Conservation (phyloP, 75 land plant genomes). For the Pinus albicaulis region DNA sequence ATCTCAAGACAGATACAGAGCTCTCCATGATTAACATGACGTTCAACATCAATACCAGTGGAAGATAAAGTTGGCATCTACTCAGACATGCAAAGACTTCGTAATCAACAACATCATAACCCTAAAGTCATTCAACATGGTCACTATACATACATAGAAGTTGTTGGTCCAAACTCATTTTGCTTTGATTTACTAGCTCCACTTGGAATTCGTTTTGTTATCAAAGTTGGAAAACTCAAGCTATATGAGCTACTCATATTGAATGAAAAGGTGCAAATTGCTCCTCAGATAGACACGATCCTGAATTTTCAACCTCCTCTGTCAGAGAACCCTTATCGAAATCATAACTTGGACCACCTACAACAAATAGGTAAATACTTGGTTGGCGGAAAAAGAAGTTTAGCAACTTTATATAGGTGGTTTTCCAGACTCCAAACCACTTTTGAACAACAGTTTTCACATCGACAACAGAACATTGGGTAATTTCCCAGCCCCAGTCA, state of each 20-base stretch:
- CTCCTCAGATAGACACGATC: not conserved
- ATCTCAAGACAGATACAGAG: too few relatives aligned
- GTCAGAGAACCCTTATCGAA: not conserved
- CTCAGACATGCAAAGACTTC: too few relatives aligned
- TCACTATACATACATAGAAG: too few relatives aligned
- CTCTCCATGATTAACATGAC: too few relatives aligned
- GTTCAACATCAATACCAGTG: too few relatives aligned
- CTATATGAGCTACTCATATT: not conserved
- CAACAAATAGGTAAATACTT: not conserved
- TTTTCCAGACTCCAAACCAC: not conserved
- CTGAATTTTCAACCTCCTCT: not conserved
- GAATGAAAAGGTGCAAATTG: not conserved
- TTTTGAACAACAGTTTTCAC: not conserved
- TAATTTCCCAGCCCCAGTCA: not conserved
- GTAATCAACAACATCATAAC: too few relatives aligned
- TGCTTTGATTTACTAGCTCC: too few relatives aligned
- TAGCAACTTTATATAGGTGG: not conserved
- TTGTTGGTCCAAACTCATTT: too few relatives aligned
- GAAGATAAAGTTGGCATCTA: too few relatives aligned
- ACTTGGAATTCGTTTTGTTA: not conserved
- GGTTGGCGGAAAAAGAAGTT: not conserved
- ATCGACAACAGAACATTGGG: not conserved
- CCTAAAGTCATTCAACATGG: too few relatives aligned
- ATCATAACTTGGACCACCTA: not conserved
- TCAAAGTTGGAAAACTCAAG: not conserved